These are phyloP conservation scores for Penicillium crystallinum DNA, from an alignment of 495 filamentous ascomycete species.

Conservation along the genomic window DNA sequence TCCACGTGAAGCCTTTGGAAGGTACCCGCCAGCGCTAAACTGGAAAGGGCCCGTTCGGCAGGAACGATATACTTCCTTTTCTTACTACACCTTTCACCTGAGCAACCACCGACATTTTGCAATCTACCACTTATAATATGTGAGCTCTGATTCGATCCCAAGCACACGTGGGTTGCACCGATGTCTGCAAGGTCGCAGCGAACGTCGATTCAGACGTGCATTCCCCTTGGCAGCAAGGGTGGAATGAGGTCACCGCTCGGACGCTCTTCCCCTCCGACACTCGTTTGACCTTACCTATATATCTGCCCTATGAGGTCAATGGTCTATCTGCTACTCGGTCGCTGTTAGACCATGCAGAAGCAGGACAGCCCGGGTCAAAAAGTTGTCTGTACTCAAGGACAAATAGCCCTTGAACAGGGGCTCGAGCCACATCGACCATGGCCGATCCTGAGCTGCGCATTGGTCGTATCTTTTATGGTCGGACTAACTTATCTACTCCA, in stretches of 20 bases:
- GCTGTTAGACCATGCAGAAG: background rate
- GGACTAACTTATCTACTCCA: constrained; percentile 13
- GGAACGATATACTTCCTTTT: background rate
- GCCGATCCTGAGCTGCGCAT: constrained; percentile 8
- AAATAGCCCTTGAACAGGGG: background rate
- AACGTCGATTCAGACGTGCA: background rate
- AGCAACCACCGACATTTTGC: too few species aligned
- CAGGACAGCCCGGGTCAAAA: background rate
- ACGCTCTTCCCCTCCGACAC: background rate
- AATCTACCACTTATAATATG: background rate
- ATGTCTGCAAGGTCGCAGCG: constrained; percentile 5
- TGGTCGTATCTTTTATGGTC: constrained; percentile 14
- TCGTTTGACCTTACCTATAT: background rate
- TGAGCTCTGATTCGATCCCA: background rate
- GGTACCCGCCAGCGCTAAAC: background rate
- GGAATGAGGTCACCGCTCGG: background rate
- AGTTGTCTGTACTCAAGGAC: background rate
- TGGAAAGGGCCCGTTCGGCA: background rate
- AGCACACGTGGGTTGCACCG: constrained; percentile 5
- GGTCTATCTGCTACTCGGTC: background rate
- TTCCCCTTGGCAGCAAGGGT: background rate
- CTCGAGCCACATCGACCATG: background rate
- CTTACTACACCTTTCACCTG: too few species aligned
- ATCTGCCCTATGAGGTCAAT: background rate
- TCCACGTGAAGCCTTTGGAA: constrained; percentile 1